Percentiles rank a stretch among this genome's conserved stretches.
phyloP scores from a whole-genome alignment of 1,139 yeast species.

The Debaryomycetaceae sp. region DNA sequence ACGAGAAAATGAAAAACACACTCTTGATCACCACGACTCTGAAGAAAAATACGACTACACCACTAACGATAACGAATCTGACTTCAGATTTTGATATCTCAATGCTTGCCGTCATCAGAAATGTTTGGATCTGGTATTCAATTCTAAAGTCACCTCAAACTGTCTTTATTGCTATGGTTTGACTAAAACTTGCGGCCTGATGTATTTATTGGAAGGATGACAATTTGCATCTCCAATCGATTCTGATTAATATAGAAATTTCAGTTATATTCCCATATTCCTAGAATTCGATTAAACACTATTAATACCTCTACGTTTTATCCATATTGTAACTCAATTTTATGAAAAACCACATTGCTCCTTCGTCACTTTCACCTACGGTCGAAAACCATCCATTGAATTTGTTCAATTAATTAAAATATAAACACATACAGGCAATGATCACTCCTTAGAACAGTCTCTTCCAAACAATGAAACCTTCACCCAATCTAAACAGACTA shows the following conservation, averaged over 20 bases:
- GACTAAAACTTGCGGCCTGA: no score
- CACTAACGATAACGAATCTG: slow-evolving; percentile 12
- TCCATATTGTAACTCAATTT: no score
- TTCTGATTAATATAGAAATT: no score
- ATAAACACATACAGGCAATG: background rate
- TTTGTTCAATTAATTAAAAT: background rate
- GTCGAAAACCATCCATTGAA: background rate
- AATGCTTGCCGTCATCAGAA: background rate
- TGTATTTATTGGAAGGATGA: no score
- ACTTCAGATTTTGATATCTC: slow-evolving; percentile 13
- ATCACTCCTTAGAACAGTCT: slow-evolving; percentile 62
- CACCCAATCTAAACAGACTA: slow-evolving; percentile 84
- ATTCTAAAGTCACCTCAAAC: no score
- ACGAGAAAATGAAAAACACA: background rate
- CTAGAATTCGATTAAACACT: no score
- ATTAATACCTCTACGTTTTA: no score
- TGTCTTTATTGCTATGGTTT: no score
- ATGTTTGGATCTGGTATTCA: background rate
- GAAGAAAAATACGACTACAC: slow-evolving; percentile 4
- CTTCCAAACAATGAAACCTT: slow-evolving; percentile 88
- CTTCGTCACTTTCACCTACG: background rate
- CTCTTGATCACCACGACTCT: slow-evolving; percentile 1
- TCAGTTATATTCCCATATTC: no score
- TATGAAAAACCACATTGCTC: no score
- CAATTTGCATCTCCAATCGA: no score